Conservation (phyloP, 2,329 filamentous ascomycete genomes). For the Colletotrichum salicis region DNA sequence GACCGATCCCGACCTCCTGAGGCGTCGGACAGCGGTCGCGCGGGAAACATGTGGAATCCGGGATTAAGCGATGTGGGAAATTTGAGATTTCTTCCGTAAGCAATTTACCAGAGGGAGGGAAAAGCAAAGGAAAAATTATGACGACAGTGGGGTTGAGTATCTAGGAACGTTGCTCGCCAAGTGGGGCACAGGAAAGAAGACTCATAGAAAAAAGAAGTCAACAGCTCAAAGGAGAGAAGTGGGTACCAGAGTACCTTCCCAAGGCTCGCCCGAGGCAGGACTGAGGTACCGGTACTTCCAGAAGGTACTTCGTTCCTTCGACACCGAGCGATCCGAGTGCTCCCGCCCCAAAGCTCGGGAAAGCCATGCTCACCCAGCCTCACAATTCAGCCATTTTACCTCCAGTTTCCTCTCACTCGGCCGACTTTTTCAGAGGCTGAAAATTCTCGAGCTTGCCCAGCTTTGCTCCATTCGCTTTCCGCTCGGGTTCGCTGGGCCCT, state of each 20-base stretch:
- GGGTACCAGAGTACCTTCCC: background rate
- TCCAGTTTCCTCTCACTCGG: background rate
- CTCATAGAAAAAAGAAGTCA: background rate
- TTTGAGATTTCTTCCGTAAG: slow-evolving; percentile 3
- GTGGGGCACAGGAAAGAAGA: background rate
- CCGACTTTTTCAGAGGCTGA: background rate
- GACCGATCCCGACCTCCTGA: slow-evolving; percentile 17
- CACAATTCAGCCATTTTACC: background rate
- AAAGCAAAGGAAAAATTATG: slow-evolving; percentile 16
- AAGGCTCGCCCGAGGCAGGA: slow-evolving; percentile 6
- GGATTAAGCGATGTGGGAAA: slow-evolving; percentile 16
- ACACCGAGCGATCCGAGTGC: slow-evolving; percentile 14
- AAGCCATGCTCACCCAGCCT: slow-evolving; percentile 1
- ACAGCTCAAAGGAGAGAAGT: background rate
- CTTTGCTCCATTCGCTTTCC: background rate
- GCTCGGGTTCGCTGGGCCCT: slow-evolving; percentile 7
- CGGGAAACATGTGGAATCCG: slow-evolving; percentile 29
- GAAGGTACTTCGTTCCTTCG: too few species aligned
- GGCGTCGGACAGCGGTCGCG: slow-evolving; percentile 14
- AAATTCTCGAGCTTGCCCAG: background rate
- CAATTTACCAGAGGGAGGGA: background rate
- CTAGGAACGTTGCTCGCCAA: slow-evolving; percentile 10
- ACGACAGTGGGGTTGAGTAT: slow-evolving; percentile 25
- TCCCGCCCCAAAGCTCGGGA: background rate
- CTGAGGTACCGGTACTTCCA: slow-evolving; percentile 24